These are phyloP conservation scores for Eimeria tenella DNA, from an alignment of 169 alveolate species.

Conservation along the genomic window DNA sequence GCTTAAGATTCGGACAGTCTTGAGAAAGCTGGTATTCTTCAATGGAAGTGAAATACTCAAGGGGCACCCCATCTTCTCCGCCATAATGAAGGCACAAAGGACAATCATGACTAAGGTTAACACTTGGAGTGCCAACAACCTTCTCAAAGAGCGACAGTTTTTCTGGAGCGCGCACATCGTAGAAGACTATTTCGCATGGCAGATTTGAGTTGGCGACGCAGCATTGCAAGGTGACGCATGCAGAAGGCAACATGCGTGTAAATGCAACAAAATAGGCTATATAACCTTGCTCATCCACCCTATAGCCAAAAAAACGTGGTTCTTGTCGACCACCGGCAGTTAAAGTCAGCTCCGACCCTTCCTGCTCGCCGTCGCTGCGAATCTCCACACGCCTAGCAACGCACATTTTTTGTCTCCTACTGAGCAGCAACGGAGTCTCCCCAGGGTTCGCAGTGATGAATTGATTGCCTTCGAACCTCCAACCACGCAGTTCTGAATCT, in stretches of 20 bases:
- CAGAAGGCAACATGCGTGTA: constrained; percentile 64
- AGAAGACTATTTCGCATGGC: constrained; percentile 69
- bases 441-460: constrained; percentile 38
- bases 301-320: constrained; percentile 61
- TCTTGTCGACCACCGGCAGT: constrained; percentile 63
- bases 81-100: constrained; percentile 63
- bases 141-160: constrained; percentile 6
- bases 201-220: constrained; percentile 57
- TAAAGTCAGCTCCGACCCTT: constrained; percentile 52
- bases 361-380: constrained; percentile 63
- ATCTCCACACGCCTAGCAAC: constrained; percentile 63
- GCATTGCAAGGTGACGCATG: constrained; percentile 20
- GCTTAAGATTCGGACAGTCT: constrained; percentile 56
- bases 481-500: constrained; percentile 55
- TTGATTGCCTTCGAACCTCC: constrained; percentile 51
- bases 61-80: constrained; percentile 65
- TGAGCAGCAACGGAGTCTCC: constrained; percentile 15
- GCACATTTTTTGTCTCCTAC: constrained; percentile 52
- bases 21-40: constrained; percentile 42
- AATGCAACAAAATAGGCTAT: constrained; percentile 61
- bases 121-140: constrained; percentile 49
- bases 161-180: constrained; percentile 42
- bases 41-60: constrained; percentile 56
- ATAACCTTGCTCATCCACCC: constrained; percentile 58
- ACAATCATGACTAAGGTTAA: constrained; percentile 47